Evolutionary conservation across 179 eudicot genomes (phyloP).

Genomic region (Nepenthes alata): DNA sequence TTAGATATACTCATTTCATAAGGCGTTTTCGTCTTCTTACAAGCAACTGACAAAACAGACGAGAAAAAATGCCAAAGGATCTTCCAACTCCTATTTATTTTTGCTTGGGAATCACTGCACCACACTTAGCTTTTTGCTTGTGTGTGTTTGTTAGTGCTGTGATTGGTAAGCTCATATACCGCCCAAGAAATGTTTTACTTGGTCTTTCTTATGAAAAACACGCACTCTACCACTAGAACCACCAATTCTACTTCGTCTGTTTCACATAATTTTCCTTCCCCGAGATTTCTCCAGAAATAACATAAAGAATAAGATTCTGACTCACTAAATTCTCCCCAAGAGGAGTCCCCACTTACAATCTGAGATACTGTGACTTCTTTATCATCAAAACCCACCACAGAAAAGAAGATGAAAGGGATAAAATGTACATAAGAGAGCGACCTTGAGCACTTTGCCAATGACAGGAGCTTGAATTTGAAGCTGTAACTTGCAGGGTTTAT

Average conservation of each 20-base stretch:
- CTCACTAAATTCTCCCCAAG: background rate
- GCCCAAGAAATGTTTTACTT: background rate
- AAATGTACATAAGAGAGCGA: constrained; percentile 1
- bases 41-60: no score
- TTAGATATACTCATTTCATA: no score
- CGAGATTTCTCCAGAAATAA: no score
- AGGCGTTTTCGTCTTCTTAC: no score
- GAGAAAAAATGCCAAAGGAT: background rate
- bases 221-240: background rate
- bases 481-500: constrained; percentile 14
- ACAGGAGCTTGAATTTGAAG: constrained; percentile 28
- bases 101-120: background rate
- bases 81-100: background rate
- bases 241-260: background rate
- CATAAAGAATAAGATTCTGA: background rate
- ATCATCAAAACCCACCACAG: background rate
- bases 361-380: no score
- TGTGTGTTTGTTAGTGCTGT: background rate
- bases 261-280: no score
- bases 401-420: background rate
- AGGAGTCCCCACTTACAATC: no score
- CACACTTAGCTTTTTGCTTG: no score
- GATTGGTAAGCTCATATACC: background rate
- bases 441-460: constrained; percentile 31
- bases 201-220: background rate